Evolutionary conservation across 768 basidiomycete species (phyloP), one percentile per base, ranked within the genome.

Genomic region (Hericium rajendrae): DNA sequence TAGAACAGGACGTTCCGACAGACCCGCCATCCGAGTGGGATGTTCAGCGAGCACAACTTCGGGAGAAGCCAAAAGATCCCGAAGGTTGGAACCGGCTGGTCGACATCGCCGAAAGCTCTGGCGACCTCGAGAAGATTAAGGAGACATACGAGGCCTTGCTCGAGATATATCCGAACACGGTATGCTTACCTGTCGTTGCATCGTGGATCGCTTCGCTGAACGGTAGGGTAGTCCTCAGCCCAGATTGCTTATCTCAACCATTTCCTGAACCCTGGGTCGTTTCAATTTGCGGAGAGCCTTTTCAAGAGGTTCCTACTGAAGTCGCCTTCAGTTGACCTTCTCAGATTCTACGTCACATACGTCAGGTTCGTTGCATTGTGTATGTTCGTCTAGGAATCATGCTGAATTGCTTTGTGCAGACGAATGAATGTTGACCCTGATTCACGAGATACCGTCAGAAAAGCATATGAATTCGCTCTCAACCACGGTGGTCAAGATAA

Each of bases 381-480:
- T 43, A 58, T 54, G 16, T 53, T 38, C 56, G 48, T 57, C 52
- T 57, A 59, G 55, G 41, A 53, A 54, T 53, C 46, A 56, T 55
- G 50, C 60, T 61, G 32, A 39, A 26, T 20, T 18, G 43, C 43
- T 20, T 59, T 64, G 65, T 60, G 53, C 62, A 89, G 86, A 67
- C 85, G 86, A 62, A 74, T 86, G 52, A 90, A 88, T 59, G 72
- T 74, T n/a, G 80, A 78, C 26, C 81, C 86, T 0, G 71, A 74
- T 37, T 83, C 85, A 48, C 83, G 94, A 56, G 86, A 91, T 43
- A 82, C 80, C 16, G 83, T 98, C 60, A 82, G 83, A 41, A 86
- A 90, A 64, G 90, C 94, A 12, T 98, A 94, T 68, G 94, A 98
- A 68, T 97, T 91, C 66, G 94, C 94, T 0, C 76, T 98, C 54